Conservation (phyloP, 23 red algal species). For the Chondrus crispus region DNA sequence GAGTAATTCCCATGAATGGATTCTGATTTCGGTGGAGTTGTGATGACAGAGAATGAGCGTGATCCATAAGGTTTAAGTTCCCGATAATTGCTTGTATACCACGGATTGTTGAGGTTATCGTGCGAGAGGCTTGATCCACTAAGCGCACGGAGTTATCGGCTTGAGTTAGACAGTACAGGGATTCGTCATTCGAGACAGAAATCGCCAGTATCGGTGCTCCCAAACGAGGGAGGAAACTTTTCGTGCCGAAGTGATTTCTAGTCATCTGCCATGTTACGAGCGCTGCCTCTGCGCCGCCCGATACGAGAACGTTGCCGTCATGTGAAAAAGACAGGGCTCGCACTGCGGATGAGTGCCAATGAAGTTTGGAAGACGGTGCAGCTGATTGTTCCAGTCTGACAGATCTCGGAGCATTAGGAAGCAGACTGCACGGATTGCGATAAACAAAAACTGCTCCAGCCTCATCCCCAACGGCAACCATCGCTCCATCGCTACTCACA, state of each 20-base stretch:
- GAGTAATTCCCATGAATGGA: not conserved
- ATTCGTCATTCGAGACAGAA: conserved; percentile 38
- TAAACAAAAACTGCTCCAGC: conserved; percentile 27
- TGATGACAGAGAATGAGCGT: not conserved
- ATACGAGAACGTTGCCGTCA: conserved; percentile 24
- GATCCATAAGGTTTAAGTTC: too few relatives aligned
- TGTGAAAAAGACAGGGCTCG: conserved; percentile 30
- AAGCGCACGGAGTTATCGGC: conserved; percentile 54
- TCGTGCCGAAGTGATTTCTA: conserved; percentile 16
- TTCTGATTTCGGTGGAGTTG: not conserved
- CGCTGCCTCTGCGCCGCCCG: conserved; percentile 36
- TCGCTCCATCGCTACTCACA: conserved; percentile 3
- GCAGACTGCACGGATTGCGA: not conserved
- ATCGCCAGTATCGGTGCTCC: conserved; percentile 28
- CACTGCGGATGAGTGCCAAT: conserved; percentile 61
- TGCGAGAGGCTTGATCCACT: conserved; percentile 23
- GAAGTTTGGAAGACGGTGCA: conserved; percentile 18
- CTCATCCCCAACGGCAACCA: conserved; percentile 50
- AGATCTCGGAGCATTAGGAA: not conserved
- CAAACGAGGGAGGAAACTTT: conserved; percentile 28
- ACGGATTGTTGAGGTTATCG: conserved; percentile 1
- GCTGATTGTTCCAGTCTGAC: not conserved
- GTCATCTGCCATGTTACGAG: conserved; percentile 57
- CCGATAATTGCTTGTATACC: not conserved
- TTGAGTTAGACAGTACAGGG: conserved; percentile 22